A percentile compares a stretch with the other conserved stretches of the same genome.
Conservation (phyloP, 257 asterid genomes). For the Solanum clarkiae region DNA sequence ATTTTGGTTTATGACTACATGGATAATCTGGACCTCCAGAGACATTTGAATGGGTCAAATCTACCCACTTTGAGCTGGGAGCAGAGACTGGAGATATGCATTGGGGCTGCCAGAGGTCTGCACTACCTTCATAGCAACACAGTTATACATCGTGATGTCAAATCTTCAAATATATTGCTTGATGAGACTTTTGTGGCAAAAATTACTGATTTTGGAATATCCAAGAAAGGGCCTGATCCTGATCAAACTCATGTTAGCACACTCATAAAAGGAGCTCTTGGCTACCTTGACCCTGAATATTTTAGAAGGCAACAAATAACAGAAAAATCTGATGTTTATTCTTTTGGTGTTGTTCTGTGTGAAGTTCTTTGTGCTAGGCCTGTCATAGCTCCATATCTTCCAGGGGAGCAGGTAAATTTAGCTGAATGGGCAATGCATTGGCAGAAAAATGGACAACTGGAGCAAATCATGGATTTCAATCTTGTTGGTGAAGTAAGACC, state of each 20-base stretch:
- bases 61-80: conserved; percentile 54
- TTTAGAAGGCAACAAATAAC: background rate
- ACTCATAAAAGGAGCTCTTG: background rate
- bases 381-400: background rate
- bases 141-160: conserved; percentile 67
- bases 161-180: background rate
- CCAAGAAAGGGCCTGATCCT: conserved; percentile 55
- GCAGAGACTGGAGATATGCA: conserved; percentile 70
- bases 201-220: conserved; percentile 5
- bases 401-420: background rate
- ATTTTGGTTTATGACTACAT: background rate
- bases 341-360: background rate
- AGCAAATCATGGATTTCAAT: background rate
- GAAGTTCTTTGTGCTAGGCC: background rate
- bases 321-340: background rate
- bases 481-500: background rate
- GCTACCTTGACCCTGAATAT: background rate
- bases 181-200: conserved; percentile 11
- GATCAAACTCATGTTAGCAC: conserved; percentile 81
- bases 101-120: conserved; percentile 6
- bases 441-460: background rate
- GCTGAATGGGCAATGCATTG: background rate
- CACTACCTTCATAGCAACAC: conserved; percentile 15
- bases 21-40: background rate
- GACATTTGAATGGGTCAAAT: conserved; percentile 14